Conservation (phyloP, 768 basidiomycete species). For the Tricholoma bakamatsutake region DNA sequence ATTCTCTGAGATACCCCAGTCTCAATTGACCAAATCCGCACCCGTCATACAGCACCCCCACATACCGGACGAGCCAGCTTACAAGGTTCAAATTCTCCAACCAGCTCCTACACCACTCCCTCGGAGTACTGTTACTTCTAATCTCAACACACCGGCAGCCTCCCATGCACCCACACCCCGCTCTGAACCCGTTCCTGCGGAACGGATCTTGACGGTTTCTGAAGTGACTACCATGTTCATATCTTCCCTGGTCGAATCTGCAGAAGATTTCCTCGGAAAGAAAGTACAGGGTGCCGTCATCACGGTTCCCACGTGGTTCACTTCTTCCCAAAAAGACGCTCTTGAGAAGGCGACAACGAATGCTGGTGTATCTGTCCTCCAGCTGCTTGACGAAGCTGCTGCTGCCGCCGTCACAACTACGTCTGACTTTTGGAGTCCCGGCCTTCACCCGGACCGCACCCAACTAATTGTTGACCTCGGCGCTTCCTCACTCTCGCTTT, state of each 20-base stretch:
- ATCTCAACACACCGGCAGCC: conserved; percentile 54
- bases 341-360: conserved; percentile 68
- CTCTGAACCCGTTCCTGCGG: conserved; percentile 59
- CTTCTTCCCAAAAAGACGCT: conserved; percentile 59
- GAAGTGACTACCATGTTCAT: conserved; percentile 88
- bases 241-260: conserved; percentile 75
- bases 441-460: conserved; percentile 56
- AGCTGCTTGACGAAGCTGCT: conserved; percentile 83
- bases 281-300: conserved; percentile 78
- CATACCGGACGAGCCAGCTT: conserved; percentile 66
- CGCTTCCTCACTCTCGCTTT: conserved; percentile 60
- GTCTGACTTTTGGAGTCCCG: conserved; percentile 34
- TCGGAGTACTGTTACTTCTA: conserved; percentile 38
- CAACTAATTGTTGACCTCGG: conserved; percentile 82
- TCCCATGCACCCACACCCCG: conserved; percentile 68
- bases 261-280: conserved; percentile 86
- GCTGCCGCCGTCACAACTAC: conserved; percentile 64
- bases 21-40: conserved; percentile 50
- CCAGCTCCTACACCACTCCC: conserved; percentile 70
- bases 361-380: conserved; percentile 79
- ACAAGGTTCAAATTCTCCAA: conserved; percentile 76
- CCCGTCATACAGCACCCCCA: conserved; percentile 75
- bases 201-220: conserved; percentile 72
- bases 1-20: conserved; percentile 68
- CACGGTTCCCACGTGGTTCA: conserved; percentile 74